Evolutionary conservation across 2,329 filamentous ascomycete species (phyloP).

Genomic region (Didymella pomorum): DNA sequence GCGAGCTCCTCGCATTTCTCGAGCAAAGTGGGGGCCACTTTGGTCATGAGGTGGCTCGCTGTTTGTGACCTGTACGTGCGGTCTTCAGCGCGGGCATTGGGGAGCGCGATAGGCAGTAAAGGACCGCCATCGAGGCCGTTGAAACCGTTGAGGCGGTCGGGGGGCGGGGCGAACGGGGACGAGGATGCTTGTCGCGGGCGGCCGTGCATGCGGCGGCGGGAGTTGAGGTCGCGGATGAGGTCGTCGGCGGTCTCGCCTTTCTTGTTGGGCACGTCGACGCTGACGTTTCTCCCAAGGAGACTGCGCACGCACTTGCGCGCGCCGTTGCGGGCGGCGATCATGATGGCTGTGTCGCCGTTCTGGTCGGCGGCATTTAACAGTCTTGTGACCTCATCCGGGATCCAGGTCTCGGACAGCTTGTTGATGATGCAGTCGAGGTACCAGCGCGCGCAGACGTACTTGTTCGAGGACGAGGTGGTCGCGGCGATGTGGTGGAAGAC

Average conservation of each 20-base stretch:
- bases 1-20: conserved; percentile 56
- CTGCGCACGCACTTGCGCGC: conserved; percentile 77
- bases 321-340: conserved; percentile 84
- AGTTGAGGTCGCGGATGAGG: conserved; percentile 78
- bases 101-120: conserved; percentile 37
- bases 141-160: conserved; percentile 45
- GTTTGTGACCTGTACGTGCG: conserved; percentile 55
- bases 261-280: conserved; percentile 81
- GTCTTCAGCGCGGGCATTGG: conserved; percentile 33
- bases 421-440: conserved; percentile 93
- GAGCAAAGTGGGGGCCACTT: conserved; percentile 66
- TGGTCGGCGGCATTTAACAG: conserved; percentile 84
- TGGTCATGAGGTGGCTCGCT: conserved; percentile 67
- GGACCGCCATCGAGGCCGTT: conserved; percentile 32
- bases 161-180: conserved; percentile 61
- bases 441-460: conserved; percentile 88
- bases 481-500: conserved; percentile 94
- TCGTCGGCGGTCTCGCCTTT: conserved; percentile 85
- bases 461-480: conserved; percentile 84
- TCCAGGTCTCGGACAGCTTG: conserved; percentile 79
- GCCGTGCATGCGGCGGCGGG: conserved; percentile 66
- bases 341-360: conserved; percentile 89
- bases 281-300: conserved; percentile 79
- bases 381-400: conserved; percentile 77
- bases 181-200: conserved; percentile 76